Conservation (phyloP, 1,284 basidiomycete genomes). For the Megacollybia platyphylla region DNA sequence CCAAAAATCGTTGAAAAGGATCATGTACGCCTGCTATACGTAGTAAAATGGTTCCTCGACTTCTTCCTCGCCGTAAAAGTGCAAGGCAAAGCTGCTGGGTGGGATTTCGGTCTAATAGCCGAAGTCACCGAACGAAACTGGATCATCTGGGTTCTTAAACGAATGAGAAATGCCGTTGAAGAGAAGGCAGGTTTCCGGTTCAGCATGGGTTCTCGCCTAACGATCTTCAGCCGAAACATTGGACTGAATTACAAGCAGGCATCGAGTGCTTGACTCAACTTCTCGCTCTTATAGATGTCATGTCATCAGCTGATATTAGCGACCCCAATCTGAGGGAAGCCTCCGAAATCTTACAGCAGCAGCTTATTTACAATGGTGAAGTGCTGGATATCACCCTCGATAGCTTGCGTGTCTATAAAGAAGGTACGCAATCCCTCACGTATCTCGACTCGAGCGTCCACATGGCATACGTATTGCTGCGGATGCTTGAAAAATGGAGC, state of each 20-base stretch:
- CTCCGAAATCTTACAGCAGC: conserved; percentile 71
- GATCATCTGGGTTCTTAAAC: conserved; percentile 78
- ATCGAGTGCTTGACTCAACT: conserved; percentile 87
- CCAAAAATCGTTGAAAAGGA: conserved; percentile 86
- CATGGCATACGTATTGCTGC: conserved; percentile 70
- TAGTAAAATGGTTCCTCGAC: conserved; percentile 82
- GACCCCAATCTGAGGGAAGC: conserved; percentile 61
- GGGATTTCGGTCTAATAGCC: conserved; percentile 66
- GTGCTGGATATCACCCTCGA: conserved; percentile 79
- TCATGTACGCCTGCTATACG: conserved; percentile 71
- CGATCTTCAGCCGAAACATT: conserved; percentile 60
- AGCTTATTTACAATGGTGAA: conserved; percentile 88
- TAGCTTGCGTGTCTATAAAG: conserved; percentile 64
- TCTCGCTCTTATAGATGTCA: conserved; percentile 68
- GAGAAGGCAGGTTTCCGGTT: conserved; percentile 55
- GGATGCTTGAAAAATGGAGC: conserved; percentile 80
- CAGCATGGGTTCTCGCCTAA: conserved; percentile 1
- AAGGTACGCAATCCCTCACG: conserved; percentile 53
- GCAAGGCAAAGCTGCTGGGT: conserved; percentile 19
- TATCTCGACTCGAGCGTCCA: conserved; percentile 80
- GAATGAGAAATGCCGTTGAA: conserved; percentile 82
- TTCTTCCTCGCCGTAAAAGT: conserved; percentile 62
- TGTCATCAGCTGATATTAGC: conserved; percentile 30
- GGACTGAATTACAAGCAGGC: conserved; percentile 91
- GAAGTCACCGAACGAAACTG: conserved; percentile 78